Base-by-base conservation (phyloP, 768 basidiomycete genomes). In the Phanerodontia chrysosporium region DNA sequence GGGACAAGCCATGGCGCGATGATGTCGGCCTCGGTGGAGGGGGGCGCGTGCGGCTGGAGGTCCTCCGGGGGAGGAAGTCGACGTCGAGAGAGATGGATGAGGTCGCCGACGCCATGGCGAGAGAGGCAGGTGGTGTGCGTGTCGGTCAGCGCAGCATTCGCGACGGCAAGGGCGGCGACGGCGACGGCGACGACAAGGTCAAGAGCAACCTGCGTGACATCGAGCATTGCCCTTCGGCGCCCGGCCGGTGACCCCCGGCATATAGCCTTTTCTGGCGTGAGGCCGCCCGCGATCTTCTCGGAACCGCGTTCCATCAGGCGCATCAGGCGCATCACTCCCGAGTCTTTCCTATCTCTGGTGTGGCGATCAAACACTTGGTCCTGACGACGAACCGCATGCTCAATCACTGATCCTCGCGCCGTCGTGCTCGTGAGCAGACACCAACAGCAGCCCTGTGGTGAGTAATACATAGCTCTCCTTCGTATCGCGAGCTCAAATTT, bases 1-100 rank as follows among this genome's bases (percentile, higher is more conserved):
- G 55, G 52, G 27, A n/a, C 52, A 6, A 64, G 61, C 65, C 65
- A 66, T 45, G 65, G 65, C 25, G 65, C 65, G 46, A 66, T 61
- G 30, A 63, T 58, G 46, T 55, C 63, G 18, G 24, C 45, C 29
- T 60, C 63, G 18, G 39, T 57, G 18, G 62, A 55, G 24, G 61
- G 61, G 3, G 61, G 58, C 12, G 59, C 49, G 45, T 64, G 60
- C 14, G 65, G 61, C 35, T 58, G 57, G 1, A 62, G 57, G 55
- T 61, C 59, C 36, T 64, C 61, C 5, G 63, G 61, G 56, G 57
- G 2, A 66, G 58, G 32, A 55, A 27, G 53, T 29, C 29, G 18
- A 35, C 28, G 55, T 59, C 62, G 14, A 63, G 55, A n/a, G 58
- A 54, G 52, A 63, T 49, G 9, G 58, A 32, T 21, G 61, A 55